Evolutionary conservation across 2,329 filamentous ascomycete species (phyloP), one percentile per base, ranked within the genome.

Genomic region (Penicillium italicum): DNA sequence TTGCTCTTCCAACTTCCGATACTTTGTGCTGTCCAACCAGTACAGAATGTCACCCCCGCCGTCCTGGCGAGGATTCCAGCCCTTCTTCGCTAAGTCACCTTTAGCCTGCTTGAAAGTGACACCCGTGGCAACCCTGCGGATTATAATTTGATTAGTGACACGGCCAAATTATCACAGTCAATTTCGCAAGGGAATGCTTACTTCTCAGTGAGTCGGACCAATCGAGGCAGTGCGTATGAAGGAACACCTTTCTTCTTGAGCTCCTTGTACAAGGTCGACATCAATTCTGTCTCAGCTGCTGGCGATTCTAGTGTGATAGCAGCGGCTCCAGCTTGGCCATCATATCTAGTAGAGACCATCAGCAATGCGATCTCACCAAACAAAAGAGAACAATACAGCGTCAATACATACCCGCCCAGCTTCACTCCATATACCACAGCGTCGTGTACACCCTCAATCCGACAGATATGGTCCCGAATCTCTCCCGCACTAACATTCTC

Each of bases 81-180:
- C 66, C 49, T 75, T 76, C 59, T 76, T 76, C 26, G 72, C 63
- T 26, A 79, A 58, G 9, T 76, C 75, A 8, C 69, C 71, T 62
- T 80, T 80, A 2, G 75, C 74, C 59, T 80, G 77, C 59, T 80
- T 80, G 68, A 80, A 80, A 5, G 78, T 80, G n/a, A 75, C 77
- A 42, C 75, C 76, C 1, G 75, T 75, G 54, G 74, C 72, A 50
- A 79, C 77, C 50, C 72, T 74, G 37, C 16, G n/a, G 33, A 31
- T n/a, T 8, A 28, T 2, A 24, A 9, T 4, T 22, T 20, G 5
- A 5, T 59, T 48, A 64, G 37, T 11, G 9, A 31, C 8, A 20
- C 10, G 3, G 11, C n/a, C 28, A 33, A 45, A 34, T 16, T 16
- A 22, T 34, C 8, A 3, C 14, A 33, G 22, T n/a, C 5, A 24